Evolutionary conservation across 306 rosid genomes (phyloP), one percentile per base, ranked within the genome.

Genomic region (Dalbergia oliveri): DNA sequence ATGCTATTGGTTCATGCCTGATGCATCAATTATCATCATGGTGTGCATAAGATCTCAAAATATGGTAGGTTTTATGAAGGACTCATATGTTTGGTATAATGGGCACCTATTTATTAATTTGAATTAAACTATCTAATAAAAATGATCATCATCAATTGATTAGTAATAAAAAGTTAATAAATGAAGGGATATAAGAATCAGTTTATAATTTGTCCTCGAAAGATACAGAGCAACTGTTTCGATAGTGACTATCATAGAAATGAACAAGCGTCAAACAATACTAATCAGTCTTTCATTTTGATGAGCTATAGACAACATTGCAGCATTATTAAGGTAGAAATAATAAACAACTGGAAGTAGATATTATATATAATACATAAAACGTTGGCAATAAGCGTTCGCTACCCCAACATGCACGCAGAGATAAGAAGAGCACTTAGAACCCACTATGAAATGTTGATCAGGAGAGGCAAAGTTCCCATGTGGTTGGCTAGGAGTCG

Each of bases 401-500:
- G 77, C 78, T 1, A 14, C 15, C 15, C 54, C n/a, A 79, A 15
- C 37, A 11, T 11, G 16, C 51, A 37, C 11, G 21, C 45, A 63
- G 66, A 68, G 84, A 78, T 69, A 74, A 78, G 84, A 14, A 73
- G 75, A 75, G 75, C 60, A 78, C 82, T 65, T 57, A 51, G 81
- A 78, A 78, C 16, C 61, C 90, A 81, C 84, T 65, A 33, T 35
- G 8, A 44, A 44, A 51, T 65, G 73, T 51, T 51, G 4, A 37
- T 3, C 6, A 13, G 54, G 47, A 49, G 12, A 13, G n/a, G 54
- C 4, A 12, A 62, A 1, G 79, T 69, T 51, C 82, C 84, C 86
- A 74, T 78, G 84, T 82, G 88, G 39, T 53, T 82, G 88, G 39
- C 44, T 14, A 34, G 43, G 26, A 37, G 58, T 80, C 18, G 13